These are phyloP conservation scores for Cladosporium sphaerospermum DNA, from an alignment of 2,329 filamentous ascomycete species.

Conservation along the genomic window DNA sequence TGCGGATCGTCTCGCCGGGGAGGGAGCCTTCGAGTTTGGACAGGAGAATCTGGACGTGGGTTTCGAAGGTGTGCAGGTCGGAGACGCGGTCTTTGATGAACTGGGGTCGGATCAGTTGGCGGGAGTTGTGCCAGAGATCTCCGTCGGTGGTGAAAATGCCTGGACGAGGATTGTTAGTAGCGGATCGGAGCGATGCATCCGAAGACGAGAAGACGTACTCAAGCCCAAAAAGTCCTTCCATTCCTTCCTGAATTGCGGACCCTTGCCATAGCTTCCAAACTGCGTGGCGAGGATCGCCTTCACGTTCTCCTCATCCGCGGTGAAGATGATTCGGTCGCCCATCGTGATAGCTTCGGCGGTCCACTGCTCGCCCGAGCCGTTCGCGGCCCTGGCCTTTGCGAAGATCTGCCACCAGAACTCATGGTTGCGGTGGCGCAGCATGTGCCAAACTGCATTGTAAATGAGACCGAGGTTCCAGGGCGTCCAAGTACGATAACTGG, in stretches of 20 bases:
- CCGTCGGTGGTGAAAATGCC: slow-evolving; percentile 68
- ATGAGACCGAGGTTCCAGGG: slow-evolving; percentile 59
- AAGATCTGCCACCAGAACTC: slow-evolving; percentile 57
- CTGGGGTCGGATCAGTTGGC: slow-evolving; percentile 78
- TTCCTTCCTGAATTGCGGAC: slow-evolving; percentile 64
- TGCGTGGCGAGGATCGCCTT: slow-evolving; percentile 85
- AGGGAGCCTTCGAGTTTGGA: slow-evolving; percentile 46
- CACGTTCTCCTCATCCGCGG: slow-evolving; percentile 80
- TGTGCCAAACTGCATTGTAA: slow-evolving; percentile 46
- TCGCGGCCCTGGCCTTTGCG: slow-evolving; percentile 19
- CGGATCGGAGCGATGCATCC: background rate
- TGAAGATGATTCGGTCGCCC: slow-evolving; percentile 61
- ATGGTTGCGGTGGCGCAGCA: slow-evolving; percentile 47
- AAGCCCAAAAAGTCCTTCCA: slow-evolving; percentile 72
- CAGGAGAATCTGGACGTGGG: slow-evolving; percentile 69
- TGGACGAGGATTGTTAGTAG: slow-evolving; percentile 14
- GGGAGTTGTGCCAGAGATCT: slow-evolving; percentile 67
- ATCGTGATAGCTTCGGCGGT: slow-evolving; percentile 57
- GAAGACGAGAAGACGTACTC: slow-evolving; percentile 54
- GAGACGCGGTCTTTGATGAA: slow-evolving; percentile 80
- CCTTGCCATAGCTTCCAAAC: slow-evolving; percentile 80
- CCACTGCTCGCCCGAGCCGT: slow-evolving; percentile 31
- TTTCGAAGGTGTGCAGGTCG: slow-evolving; percentile 75
- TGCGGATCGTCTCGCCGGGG: slow-evolving; percentile 53
- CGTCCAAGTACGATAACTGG: slow-evolving; percentile 31